Percentiles rank a stretch among this genome's conserved stretches.
Evolutionary conservation across 177 flowering plant genomes (phyloP).

Genomic region (Vitis hybrid): DNA sequence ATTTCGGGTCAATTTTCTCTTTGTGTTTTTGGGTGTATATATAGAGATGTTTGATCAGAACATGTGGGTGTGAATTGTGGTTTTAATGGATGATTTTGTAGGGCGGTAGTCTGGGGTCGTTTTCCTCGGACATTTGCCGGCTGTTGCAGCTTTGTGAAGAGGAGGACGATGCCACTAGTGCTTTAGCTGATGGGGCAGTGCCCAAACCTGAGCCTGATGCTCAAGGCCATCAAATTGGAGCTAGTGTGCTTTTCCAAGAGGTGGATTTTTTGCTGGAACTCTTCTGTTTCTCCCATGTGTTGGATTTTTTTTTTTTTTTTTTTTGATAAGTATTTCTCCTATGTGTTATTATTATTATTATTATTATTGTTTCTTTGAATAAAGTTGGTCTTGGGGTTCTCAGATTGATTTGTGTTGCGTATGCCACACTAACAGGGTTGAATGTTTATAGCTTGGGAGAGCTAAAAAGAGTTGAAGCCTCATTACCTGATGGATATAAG

Average conservation of each 20-base stretch:
- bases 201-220: conserved; percentile 73
- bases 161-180: conserved; percentile 96
- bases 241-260: conserved; percentile 43
- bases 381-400: too few relatives aligned
- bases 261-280: conserved; percentile 21
- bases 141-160: conserved; percentile 82
- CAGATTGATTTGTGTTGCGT: too few relatives aligned
- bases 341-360: not conserved
- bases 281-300: not conserved
- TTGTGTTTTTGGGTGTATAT: not conserved
- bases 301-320: not conserved
- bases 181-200: conserved; percentile 34
- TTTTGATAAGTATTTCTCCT: too few relatives aligned
- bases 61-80: not conserved
- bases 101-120: conserved; percentile 75
- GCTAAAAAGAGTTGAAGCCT: too few relatives aligned
- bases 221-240: conserved; percentile 36
- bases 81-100: conserved; percentile 25
- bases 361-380: too few relatives aligned
- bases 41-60: not conserved
- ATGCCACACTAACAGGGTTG: too few relatives aligned
- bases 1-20: not conserved
- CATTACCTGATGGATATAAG: too few relatives aligned
- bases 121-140: conserved; percentile 63
- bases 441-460: too few relatives aligned